Percentiles rank a stretch among this genome's conserved stretches.
phyloP scores from a whole-genome alignment of 148 eudicot species.

The Tetragonia tetragonoides region DNA sequence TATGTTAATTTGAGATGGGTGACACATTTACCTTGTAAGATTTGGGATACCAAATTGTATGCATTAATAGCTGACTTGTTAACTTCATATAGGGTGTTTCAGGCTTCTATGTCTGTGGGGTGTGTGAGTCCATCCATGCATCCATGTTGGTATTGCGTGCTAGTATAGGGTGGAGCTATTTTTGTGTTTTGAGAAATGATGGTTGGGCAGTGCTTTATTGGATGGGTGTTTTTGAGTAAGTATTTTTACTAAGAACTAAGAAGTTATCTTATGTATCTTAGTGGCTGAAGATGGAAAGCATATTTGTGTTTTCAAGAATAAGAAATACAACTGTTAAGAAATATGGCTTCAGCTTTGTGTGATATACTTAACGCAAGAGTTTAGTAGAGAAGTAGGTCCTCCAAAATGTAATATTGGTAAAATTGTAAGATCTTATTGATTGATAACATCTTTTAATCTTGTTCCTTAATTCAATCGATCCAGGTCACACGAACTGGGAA shows the following conservation, averaged over 20 bases:
- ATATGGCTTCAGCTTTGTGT: not conserved
- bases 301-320: not conserved
- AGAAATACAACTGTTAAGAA: not conserved
- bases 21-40: not conserved
- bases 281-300: not conserved
- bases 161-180: not conserved
- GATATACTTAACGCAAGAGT: not conserved
- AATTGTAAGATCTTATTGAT: not conserved
- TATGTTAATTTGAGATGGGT: slow-evolving; percentile 8
- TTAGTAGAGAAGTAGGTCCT: not conserved
- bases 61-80: not conserved
- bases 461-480: slow-evolving; percentile 8
- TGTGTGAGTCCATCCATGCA: not conserved
- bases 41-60: not conserved
- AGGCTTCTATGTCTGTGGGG: not conserved
- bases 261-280: not conserved
- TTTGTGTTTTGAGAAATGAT: not conserved
- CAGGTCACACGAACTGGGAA: slow-evolving; percentile 46
- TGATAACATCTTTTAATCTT: not conserved
- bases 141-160: not conserved
- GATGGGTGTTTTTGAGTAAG: not conserved
- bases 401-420: not conserved
- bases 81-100: not conserved
- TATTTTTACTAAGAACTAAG: not conserved
- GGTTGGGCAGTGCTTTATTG: slow-evolving; percentile 7